phyloP scores from a whole-genome alignment of 345 rosid genomes.

The Tarenaya hassleriana region DNA sequence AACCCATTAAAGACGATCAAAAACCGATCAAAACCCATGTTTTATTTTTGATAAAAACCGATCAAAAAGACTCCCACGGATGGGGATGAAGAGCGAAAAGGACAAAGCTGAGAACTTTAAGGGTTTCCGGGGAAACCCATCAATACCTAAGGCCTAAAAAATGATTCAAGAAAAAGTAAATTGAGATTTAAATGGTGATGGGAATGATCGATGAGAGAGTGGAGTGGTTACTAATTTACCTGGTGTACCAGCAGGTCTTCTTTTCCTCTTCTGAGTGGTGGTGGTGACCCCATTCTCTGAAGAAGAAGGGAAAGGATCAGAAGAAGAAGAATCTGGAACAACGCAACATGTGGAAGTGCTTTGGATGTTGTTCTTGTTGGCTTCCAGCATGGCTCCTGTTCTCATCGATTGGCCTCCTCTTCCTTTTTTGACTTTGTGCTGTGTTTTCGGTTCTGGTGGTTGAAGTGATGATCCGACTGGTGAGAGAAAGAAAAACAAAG shows the following conservation, averaged over 20 bases:
- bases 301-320: constrained; percentile 45
- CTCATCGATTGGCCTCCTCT: constrained; percentile 23
- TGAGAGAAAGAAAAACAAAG: constrained; percentile 6
- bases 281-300: constrained; percentile 47
- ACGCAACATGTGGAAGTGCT: constrained; percentile 20
- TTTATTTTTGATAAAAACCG: neutral
- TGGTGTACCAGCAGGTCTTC: constrained; percentile 92
- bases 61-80: neutral
- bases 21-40: constrained; percentile 13
- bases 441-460: constrained; percentile 19
- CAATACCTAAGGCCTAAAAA: constrained; percentile 2
- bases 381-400: constrained; percentile 15
- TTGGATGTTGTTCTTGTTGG: constrained; percentile 30
- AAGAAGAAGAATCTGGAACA: constrained; percentile 40
- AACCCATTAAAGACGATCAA: neutral
- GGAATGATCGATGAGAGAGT: neutral
- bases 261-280: constrained; percentile 51
- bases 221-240: constrained; percentile 38
- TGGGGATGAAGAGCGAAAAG: no score
- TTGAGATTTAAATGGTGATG: neutral
- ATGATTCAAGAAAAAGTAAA: neutral
- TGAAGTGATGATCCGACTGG: constrained; percentile 27
- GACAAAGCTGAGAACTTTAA: constrained; percentile 2
- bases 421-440: constrained; percentile 18
- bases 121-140: constrained; percentile 1